These are phyloP conservation scores for Colletotrichum gigasporum DNA, from an alignment of 2,329 filamentous ascomycete species.

Conservation along the genomic window DNA sequence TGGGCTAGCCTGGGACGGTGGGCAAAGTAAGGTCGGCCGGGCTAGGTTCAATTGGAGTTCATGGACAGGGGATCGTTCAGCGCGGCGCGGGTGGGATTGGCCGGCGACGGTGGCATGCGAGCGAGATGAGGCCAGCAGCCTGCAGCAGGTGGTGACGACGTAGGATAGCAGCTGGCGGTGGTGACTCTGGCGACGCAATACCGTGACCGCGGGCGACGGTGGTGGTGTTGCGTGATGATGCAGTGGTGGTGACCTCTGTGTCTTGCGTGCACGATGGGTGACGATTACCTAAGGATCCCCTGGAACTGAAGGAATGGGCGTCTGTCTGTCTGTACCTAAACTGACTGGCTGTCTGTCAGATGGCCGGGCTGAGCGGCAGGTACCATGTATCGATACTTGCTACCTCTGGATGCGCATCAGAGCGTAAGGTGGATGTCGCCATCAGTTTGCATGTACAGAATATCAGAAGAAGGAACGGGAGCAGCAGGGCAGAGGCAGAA, in stretches of 20 bases:
- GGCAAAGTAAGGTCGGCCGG: background rate
- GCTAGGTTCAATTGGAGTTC: background rate
- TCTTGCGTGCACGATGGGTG: constrained; percentile 23
- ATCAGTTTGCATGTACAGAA: constrained; percentile 1
- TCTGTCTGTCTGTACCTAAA: too few species aligned
- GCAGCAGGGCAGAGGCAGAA: background rate
- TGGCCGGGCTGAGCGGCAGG: background rate
- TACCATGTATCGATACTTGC: background rate
- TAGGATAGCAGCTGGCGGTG: background rate
- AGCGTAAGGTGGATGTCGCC: too few species aligned
- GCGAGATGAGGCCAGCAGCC: too few species aligned
- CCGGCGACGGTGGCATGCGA: background rate
- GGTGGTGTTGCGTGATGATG: constrained; percentile 5
- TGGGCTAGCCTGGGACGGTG: constrained; percentile 11
- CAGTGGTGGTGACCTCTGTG: constrained; percentile 24
- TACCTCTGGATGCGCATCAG: background rate
- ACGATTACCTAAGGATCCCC: background rate
- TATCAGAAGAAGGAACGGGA: constrained; percentile 17
- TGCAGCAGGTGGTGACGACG: too few species aligned
- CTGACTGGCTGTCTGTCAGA: too few species aligned
- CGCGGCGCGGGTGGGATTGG: constrained; percentile 1
- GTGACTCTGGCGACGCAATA: background rate
- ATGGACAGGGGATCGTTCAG: background rate
- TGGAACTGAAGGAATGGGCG: constrained; percentile 2
- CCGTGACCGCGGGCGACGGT: background rate